Evolutionary conservation across 2,329 filamentous ascomycete species (phyloP).

Genomic region (Aspergillus brunneoviolaceus): DNA sequence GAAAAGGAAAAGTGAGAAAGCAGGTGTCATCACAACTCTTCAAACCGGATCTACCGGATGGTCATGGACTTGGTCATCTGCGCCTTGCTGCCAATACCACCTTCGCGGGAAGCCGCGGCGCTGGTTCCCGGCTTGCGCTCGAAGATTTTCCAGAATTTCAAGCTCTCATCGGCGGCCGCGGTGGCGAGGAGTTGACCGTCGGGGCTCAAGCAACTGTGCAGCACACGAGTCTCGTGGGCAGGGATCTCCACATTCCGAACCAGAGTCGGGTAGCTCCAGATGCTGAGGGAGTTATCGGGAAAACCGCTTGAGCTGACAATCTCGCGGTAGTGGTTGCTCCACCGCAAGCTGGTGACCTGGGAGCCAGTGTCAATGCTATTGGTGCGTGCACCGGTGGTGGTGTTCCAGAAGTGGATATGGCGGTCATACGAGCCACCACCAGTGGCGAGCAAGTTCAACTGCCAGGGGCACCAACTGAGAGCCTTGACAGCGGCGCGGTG

Average conservation of each 20-base stretch:
- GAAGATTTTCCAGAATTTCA: conserved; percentile 99
- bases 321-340: conserved; percentile 96
- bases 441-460: conserved; percentile 92
- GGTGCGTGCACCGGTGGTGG: conserved; percentile 91
- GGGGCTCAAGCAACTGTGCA: conserved; percentile 95
- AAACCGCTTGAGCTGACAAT: conserved; percentile 97
- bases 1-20: conserved; percentile 9
- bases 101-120: conserved; percentile 61
- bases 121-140: conserved; percentile 89
- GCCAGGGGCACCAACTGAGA: conserved; percentile 98
- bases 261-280: conserved; percentile 97
- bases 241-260: conserved; percentile 98
- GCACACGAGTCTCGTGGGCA: conserved; percentile 91
- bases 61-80: conserved; percentile 95
- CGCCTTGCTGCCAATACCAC: conserved; percentile 72
- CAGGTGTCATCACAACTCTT: conserved; percentile 7
- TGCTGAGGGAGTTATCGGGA: conserved; percentile 98
- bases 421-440: conserved; percentile 95
- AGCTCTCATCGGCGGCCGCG: conserved; percentile 89
- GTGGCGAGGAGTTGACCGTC: conserved; percentile 98
- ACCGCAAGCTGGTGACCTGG: conserved; percentile 92
- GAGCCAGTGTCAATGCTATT: conserved; percentile 99
- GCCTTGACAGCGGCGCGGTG: conserved; percentile 99
- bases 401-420: conserved; percentile 99
- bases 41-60: conserved; percentile 62